Evolutionary conservation across 208 protist genomes (phyloP).

Genomic region (Wallacemonas rigidus): DNA sequence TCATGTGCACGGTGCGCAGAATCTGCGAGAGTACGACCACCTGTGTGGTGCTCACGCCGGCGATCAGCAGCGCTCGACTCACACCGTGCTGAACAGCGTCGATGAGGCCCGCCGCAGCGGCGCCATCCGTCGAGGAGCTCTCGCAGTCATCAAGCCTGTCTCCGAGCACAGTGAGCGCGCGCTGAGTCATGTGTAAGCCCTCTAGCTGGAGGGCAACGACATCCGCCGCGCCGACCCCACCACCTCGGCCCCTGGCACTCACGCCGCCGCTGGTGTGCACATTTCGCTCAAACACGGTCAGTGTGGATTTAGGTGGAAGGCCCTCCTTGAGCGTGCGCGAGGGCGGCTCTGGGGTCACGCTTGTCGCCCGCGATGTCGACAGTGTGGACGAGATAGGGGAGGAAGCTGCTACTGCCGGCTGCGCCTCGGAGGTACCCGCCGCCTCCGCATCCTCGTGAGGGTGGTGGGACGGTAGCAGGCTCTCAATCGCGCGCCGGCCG

Average conservation of each 20-base stretch:
- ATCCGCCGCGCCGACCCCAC: constrained; percentile 16
- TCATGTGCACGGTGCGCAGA: constrained; percentile 77
- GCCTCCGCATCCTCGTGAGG: too few relatives aligned
- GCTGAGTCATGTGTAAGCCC: constrained; percentile 72
- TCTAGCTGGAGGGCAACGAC: constrained; percentile 65
- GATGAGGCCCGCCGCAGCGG: constrained; percentile 34
- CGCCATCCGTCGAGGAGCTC: constrained; percentile 12
- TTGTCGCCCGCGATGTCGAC: not conserved
- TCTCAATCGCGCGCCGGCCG: constrained; percentile 7
- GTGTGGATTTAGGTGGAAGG: not conserved
- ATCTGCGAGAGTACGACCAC: constrained; percentile 85
- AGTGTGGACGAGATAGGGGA: not conserved
- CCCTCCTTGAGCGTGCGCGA: too few relatives aligned
- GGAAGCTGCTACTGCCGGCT: too few relatives aligned
- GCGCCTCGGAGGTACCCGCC: too few relatives aligned
- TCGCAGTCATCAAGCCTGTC: constrained; percentile 41
- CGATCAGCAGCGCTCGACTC: constrained; percentile 71
- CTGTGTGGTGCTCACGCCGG: constrained; percentile 60
- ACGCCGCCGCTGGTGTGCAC: not conserved
- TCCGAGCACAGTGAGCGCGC: constrained; percentile 32
- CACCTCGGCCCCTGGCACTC: too few relatives aligned
- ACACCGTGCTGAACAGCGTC: constrained; percentile 69
- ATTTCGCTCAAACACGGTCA: not conserved
- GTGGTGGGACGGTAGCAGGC: not conserved
- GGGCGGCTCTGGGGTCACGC: too few relatives aligned